Base-by-base conservation (phyloP, 1,284 basidiomycete species). In the Coniferiporia sulphurascens region DNA sequence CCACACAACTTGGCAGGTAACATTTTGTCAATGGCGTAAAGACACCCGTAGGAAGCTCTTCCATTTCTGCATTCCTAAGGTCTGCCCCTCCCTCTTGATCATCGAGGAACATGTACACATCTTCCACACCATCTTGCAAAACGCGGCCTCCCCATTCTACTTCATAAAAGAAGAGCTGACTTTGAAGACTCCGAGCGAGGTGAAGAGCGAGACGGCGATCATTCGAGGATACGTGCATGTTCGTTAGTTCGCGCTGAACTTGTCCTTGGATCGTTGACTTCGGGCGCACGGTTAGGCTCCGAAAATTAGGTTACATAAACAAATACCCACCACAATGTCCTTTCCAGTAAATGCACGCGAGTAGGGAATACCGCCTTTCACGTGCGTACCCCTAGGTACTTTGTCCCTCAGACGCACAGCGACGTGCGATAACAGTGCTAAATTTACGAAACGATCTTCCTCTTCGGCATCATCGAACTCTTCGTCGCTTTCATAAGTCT, bases 41-140 rank as follows among this genome's bases (percentile, higher is more conserved):
- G 4, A 95, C 88, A 5, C 87, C 90, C 0, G 89, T 93, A 0
- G 95, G 95, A 4, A 97, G 74, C 68, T 95, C 93, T 62, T 88
- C 87, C 55, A 81, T 78, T 67, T 88, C 82, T 67, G 36, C 67
- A 62, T 73, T 77, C 53, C 71, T 78, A 1, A 77, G 73, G 61
- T 85, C 84, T 1, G 83, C 81, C 17, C 72, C 71, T 56, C 86
- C 86, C 58, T 88, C 88, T 63, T 86, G 82, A 66, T 97, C 95
- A 63, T 94, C 93, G 72, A 95, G 79, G 76, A 99, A 98, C 82
- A 93, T 94, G 74, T 94, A 98, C 5, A 98, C 94, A 66, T 97
- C 93, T 66, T 97, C 95, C 1, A 95, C 89, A 4, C 93, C 89
- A 68, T 98, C 96, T 60, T 89, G 86, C 49, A 98, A 74, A 1